Base-by-base conservation (phyloP, 768 basidiomycete species). In the Mycena floridula region DNA sequence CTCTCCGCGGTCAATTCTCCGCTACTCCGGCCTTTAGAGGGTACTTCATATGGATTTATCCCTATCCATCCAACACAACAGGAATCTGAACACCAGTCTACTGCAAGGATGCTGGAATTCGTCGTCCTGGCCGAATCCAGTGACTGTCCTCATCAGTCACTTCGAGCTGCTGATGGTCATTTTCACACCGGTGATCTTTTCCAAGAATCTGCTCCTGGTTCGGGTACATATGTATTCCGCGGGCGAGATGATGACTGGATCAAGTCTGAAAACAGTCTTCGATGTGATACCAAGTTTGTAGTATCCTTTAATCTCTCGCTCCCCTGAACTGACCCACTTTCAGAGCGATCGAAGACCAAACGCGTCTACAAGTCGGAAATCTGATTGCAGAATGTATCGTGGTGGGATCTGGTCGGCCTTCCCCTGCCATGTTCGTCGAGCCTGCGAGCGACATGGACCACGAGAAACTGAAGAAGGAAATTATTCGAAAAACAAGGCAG, bases 211-310 rank as follows among this genome's bases (percentile, higher is more conserved):
- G 54, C 60, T 13, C 65, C 74, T 3, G 13, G 32, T 18, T 35
- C 32, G 13, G 79, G 79, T 0, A 53, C 59, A 32, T 84, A 79
- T 55, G 54, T 72, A 23, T 78, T 72, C 50, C 71, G 77, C 32
- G 82, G 82, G 16, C 72, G 82, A 28, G 73, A 81, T 42, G 82
- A 84, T 50, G 82, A 84, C 54, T 84, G 82, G 82, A 84, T 84
- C 59, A 81, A 85, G 60, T 79, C 77, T 36, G 77, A 81, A 59
- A 80, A 75, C 56, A 74, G 77, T 48, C 62, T 82, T 45, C 76
- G 81, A 36, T 83, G 81, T 53, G 82, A 84, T 58, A 84, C 82
- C 18, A 79, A 74, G 74, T 77, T 59, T 21, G 77, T 69, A 15
- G 26, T 18, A 21, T 43, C 28, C 21, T 15, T 35, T 42, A 45